Evolutionary conservation across 1,284 basidiomycete species (phyloP).

Genomic region (Ustilago cynodontis): DNA sequence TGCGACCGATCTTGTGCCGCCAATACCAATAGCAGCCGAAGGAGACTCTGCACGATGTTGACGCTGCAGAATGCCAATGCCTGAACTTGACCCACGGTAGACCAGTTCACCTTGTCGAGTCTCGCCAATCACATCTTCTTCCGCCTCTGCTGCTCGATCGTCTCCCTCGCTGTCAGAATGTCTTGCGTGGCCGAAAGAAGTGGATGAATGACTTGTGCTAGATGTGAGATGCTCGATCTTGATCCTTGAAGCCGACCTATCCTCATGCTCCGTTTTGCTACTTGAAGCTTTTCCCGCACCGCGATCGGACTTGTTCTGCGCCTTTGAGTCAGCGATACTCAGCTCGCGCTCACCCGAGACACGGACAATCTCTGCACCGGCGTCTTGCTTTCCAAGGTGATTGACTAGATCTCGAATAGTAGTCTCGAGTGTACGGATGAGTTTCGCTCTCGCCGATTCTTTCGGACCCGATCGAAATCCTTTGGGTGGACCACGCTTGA

Average conservation of each 20-base stretch:
- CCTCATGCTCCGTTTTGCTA: neutral
- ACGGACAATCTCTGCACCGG: conserved; percentile 52
- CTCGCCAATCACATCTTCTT: conserved; percentile 52
- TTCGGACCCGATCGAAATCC: conserved; percentile 62
- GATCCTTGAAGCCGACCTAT: conserved; percentile 17
- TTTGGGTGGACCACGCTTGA: conserved; percentile 63
- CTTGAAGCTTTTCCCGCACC: neutral
- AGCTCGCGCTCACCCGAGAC: conserved; percentile 52
- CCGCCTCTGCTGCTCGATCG: conserved; percentile 32
- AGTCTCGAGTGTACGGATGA: conserved; percentile 59
- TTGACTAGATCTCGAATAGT: conserved; percentile 59
- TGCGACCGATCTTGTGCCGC: conserved; percentile 20
- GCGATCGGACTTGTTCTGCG: neutral
- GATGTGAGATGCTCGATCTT: conserved; percentile 36
- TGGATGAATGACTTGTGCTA: conserved; percentile 2
- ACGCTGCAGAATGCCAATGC: conserved; percentile 59
- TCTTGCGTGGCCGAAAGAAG: neutral
- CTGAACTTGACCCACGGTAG: conserved; percentile 63
- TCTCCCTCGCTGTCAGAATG: conserved; percentile 26
- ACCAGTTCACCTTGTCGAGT: conserved; percentile 54
- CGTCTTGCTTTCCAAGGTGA: conserved; percentile 54
- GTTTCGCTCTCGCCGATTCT: conserved; percentile 57
- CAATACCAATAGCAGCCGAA: conserved; percentile 6
- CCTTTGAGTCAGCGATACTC: conserved; percentile 5
- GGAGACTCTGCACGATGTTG: conserved; percentile 48